Conservation (phyloP, 164 flowering plant genomes). For the Umbellularia californica region DNA sequence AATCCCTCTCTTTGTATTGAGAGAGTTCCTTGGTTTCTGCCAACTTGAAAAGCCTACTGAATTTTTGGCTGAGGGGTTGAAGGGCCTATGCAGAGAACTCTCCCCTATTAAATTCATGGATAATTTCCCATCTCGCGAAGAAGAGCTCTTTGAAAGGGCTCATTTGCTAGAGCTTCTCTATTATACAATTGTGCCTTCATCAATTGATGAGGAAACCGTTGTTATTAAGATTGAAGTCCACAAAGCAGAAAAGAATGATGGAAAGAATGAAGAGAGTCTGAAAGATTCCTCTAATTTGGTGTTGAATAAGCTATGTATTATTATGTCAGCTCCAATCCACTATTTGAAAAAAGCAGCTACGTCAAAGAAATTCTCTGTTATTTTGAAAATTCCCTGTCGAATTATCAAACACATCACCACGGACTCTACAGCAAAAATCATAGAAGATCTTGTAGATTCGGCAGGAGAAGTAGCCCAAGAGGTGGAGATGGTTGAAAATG, state of each 20-base stretch:
- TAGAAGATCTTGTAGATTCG: background rate
- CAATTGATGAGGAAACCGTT: background rate
- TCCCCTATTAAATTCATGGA: background rate
- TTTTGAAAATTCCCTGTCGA: background rate
- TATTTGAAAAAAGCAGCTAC: background rate
- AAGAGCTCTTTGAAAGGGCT: background rate
- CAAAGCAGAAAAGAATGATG: background rate
- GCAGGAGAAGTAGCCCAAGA: background rate
- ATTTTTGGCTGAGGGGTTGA: background rate
- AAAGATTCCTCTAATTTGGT: background rate
- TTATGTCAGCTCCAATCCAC: background rate
- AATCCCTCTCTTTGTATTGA: background rate
- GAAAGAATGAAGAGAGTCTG: background rate
- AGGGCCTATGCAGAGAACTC: slow-evolving; percentile 1
- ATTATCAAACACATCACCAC: background rate
- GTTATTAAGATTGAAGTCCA: background rate
- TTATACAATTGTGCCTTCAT: slow-evolving; percentile 2
- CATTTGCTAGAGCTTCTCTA: slow-evolving; percentile 14
- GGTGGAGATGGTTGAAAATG: background rate
- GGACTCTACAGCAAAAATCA: background rate
- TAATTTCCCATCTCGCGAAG: background rate
- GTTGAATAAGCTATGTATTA: background rate
- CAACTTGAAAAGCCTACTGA: background rate
- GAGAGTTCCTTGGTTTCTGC: slow-evolving; percentile 5
- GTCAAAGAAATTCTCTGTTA: background rate